Evolutionary conservation across 305 asterid genomes (phyloP).

Genomic region (Euphrasia arctica): DNA sequence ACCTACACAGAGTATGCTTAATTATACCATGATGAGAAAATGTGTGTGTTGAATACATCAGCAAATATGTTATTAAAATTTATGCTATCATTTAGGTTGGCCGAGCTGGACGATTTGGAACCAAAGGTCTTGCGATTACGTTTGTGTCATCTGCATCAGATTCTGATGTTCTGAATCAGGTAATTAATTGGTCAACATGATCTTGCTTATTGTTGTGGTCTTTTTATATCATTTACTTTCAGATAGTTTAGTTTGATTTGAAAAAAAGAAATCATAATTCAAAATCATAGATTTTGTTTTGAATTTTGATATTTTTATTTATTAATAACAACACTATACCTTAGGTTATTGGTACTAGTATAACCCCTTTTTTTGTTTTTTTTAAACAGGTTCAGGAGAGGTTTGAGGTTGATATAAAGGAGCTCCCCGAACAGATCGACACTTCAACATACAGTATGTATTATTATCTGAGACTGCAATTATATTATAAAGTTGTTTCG

Average conservation of each 20-base stretch:
- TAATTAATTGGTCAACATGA: not conserved
- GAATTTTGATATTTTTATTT: not conserved
- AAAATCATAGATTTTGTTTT: too few relatives aligned
- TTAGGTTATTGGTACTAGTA: not conserved
- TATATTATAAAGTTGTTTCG: not conserved
- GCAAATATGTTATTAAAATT: not conserved
- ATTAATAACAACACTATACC: not conserved
- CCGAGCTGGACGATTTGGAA: conserved; percentile 6
- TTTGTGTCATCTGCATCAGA: conserved; percentile 1
- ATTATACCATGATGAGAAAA: not conserved
- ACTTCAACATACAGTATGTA: not conserved
- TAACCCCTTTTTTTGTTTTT: not conserved
- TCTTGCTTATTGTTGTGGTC: not conserved
- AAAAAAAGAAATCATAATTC: too few relatives aligned
- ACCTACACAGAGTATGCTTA: conserved; percentile 3
- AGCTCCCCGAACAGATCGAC: conserved; percentile 3
- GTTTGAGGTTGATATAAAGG: conserved; percentile 1
- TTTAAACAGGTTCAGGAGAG: conserved; percentile 5
- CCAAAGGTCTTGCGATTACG: conserved; percentile 1
- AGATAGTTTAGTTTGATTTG: not conserved
- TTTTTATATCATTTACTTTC: not conserved
- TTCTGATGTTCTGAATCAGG: not conserved
- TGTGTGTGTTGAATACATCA: not conserved
- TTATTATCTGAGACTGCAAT: not conserved
- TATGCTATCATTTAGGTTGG: not conserved